These are phyloP conservation scores for Colletotrichum phormii DNA, from an alignment of 2,329 filamentous ascomycete genomes.

Conservation along the genomic window DNA sequence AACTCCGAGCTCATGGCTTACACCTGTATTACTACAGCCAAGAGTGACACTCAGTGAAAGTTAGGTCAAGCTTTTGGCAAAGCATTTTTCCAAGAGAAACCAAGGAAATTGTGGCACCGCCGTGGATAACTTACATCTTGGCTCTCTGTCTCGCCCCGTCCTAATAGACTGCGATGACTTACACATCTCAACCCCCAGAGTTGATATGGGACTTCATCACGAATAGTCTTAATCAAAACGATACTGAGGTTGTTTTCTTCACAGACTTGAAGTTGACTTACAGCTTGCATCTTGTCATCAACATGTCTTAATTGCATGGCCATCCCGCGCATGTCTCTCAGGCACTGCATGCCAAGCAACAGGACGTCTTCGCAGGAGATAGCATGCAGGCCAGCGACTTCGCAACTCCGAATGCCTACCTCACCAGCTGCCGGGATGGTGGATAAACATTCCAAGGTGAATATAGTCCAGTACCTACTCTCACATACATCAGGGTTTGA, in stretches of 20 bases:
- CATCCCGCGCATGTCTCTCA: neutral
- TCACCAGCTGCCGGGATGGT: neutral
- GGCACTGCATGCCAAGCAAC: neutral
- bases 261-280: neutral
- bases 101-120: neutral
- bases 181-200: neutral
- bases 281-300: neutral
- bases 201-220: too few species aligned
- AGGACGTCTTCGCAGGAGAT: neutral
- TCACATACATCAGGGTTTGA: neutral
- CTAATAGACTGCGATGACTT: neutral
- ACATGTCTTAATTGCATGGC: neutral
- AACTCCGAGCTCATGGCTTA: neutral
- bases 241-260: neutral
- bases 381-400: neutral
- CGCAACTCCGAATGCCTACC: neutral
- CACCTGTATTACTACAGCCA: neutral
- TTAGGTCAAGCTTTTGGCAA: slow-evolving; percentile 32
- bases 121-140: neutral
- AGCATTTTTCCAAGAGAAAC: slow-evolving; percentile 26
- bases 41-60: neutral
- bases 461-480: too few species aligned
- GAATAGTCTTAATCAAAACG: too few species aligned
- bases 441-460: neutral
- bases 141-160: neutral